Evolutionary conservation across 2,329 filamentous ascomycete genomes (phyloP), one percentile per base, ranked within the genome.

Genomic region (Aspergillus sp.): DNA sequence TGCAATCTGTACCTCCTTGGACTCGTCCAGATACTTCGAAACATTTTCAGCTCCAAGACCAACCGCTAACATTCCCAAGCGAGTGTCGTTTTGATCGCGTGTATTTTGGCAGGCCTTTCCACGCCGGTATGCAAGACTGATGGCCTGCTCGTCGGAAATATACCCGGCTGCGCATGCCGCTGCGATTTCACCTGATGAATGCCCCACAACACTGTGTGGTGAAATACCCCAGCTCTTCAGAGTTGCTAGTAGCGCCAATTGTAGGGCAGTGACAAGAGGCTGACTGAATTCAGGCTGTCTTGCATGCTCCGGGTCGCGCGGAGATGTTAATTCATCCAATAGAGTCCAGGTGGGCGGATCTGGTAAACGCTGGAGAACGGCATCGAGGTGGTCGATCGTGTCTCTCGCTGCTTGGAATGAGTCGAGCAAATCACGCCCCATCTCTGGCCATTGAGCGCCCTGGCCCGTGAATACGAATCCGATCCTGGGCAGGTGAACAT

Each of bases 181-280:
- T 1, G 66, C 79, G 7, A 82, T 82, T 63, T 84, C 81, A 9
- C 81, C 81, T 0, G 76, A 78, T 0, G 79, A 82, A 64, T 83
- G 81, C 6, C 81, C 80, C 4, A 80, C 72, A 0, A 79, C 76
- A 42, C 31, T 52, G n/a, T 49, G 42, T 1, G 62, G 55, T 3
- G 49, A 18, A 22, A 67, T 31, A 0, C 57, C 60, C 47, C 57
- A 54, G 4, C 32, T 22, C 2, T 49, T 20, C 5, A 69, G 51
- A 0, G 60, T 14, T 6, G 64, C 61, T 0, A 67, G 24, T 5
- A 69, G 52, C 9, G 58, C 60, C 14, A 69, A 52, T 29, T 69
- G 67, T 1, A 69, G 32, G 4, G 63, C 64, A 1, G 65, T 64
- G 42, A 63, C 66, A 1, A 67, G 20, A 11, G 67, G 63, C 42